A percentile compares a stretch with the other conserved stretches of the same genome.
Evolutionary conservation across 345 rosid genomes (phyloP).

Genomic region (Gossypium stocksii): DNA sequence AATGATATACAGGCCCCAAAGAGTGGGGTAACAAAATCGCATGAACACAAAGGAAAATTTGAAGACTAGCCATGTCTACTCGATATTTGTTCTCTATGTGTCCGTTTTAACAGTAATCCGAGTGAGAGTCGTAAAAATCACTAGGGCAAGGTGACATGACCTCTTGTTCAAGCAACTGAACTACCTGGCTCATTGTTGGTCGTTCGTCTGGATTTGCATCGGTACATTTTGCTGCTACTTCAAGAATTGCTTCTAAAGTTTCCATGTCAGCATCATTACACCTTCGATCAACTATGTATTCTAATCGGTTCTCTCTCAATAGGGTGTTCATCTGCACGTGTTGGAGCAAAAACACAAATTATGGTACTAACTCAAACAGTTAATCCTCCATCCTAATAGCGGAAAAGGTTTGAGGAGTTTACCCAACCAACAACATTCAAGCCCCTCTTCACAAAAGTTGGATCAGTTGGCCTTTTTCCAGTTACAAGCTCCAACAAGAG

Average conservation of each 20-base stretch:
- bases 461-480: conserved; percentile 89
- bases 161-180: conserved; percentile 90
- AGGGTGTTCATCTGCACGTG: conserved; percentile 73
- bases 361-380: background rate
- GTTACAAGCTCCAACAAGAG: conserved; percentile 87
- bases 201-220: conserved; percentile 74
- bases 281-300: conserved; percentile 64
- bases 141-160: conserved; percentile 86
- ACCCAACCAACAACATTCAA: conserved; percentile 98
- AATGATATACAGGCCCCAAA: conserved; percentile 13
- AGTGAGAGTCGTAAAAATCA: conserved; percentile 82
- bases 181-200: conserved; percentile 82
- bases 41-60: conserved; percentile 1
- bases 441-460: conserved; percentile 69
- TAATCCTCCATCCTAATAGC: background rate
- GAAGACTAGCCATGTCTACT: background rate
- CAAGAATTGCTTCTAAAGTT: conserved; percentile 71
- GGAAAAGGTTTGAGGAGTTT: conserved; percentile 16
- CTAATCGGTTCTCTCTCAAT: conserved; percentile 65
- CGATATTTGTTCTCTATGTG: background rate
- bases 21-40: conserved; percentile 10
- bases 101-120: conserved; percentile 51
- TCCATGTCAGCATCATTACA: conserved; percentile 61
- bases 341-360: background rate
- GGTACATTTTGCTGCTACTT: conserved; percentile 77